phyloP scores from a whole-genome alignment of 2,329 filamentous ascomycete species.

The Ustulina deusta region DNA sequence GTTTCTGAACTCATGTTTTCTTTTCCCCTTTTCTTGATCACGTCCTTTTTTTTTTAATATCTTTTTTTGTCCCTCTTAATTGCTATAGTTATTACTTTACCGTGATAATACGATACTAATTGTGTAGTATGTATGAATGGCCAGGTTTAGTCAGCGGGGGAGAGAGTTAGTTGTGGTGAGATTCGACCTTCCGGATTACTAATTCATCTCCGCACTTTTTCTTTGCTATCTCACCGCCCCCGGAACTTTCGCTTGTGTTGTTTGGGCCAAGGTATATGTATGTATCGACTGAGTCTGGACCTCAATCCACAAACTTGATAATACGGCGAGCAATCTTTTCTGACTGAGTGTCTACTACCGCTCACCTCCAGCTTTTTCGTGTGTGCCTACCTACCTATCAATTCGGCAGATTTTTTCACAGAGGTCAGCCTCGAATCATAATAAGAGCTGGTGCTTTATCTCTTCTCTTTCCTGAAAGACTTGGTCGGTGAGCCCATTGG shows the following conservation, averaged over 20 bases:
- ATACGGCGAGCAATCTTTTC: too few relatives aligned
- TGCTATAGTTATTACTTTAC: neutral
- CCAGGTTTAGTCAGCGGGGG: too few relatives aligned
- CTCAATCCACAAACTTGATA: too few relatives aligned
- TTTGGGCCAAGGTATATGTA: too few relatives aligned
- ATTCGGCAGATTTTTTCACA: neutral
- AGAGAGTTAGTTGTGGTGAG: neutral
- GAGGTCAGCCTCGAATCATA: neutral
- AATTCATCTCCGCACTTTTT: too few relatives aligned
- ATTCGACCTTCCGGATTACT: neutral
- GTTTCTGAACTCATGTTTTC: slow-evolving; percentile 10
- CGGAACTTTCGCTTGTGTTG: too few relatives aligned
- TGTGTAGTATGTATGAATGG: too few relatives aligned
- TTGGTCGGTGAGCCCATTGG: neutral
- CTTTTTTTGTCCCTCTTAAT: neutral
- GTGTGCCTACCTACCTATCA: neutral
- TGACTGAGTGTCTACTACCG: too few relatives aligned
- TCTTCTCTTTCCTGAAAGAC: neutral
- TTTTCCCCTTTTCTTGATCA: neutral
- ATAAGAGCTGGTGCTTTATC: neutral
- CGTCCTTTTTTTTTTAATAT: neutral
- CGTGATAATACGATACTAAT: neutral
- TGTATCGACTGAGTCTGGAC: too few relatives aligned
- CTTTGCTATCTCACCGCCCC: too few relatives aligned
- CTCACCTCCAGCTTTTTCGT: too few relatives aligned